Conservation (phyloP, 1,284 basidiomycete genomes). For the Heterobasidion parviporum region DNA sequence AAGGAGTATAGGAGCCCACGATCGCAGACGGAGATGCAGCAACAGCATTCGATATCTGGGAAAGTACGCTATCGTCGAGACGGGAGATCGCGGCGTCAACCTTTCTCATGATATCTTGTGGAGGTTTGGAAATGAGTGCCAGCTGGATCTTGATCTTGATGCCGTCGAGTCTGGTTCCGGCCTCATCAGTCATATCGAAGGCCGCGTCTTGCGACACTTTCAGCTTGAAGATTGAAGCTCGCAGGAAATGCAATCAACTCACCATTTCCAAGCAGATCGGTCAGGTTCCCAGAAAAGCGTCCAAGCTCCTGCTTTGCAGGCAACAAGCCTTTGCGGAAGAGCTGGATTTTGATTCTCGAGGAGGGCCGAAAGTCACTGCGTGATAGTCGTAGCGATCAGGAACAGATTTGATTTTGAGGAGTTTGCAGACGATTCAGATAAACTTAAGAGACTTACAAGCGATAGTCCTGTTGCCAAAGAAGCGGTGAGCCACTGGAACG, state of each 20-base stretch:
- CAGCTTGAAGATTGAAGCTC: not conserved
- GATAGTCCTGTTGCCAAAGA: not conserved
- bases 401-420: not conserved
- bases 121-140: not conserved
- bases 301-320: not conserved
- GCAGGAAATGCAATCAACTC: too few relatives aligned
- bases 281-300: not conserved
- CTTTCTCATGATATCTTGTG: not conserved
- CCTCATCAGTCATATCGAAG: not conserved
- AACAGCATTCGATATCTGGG: not conserved
- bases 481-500: not conserved
- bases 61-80: not conserved
- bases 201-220: not conserved
- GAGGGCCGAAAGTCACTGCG: not conserved
- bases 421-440: not conserved
- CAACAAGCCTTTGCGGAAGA: not conserved
- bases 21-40: not conserved
- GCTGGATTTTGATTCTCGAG: not conserved
- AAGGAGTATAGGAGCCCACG: not conserved
- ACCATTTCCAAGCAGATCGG: not conserved
- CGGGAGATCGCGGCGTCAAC: not conserved
- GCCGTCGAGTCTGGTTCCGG: not conserved
- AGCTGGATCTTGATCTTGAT: not conserved
- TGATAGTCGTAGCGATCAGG: not conserved
- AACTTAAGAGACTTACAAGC: not conserved